phyloP scores from a whole-genome alignment of 306 rosid genomes.

The Vigna radiata region DNA sequence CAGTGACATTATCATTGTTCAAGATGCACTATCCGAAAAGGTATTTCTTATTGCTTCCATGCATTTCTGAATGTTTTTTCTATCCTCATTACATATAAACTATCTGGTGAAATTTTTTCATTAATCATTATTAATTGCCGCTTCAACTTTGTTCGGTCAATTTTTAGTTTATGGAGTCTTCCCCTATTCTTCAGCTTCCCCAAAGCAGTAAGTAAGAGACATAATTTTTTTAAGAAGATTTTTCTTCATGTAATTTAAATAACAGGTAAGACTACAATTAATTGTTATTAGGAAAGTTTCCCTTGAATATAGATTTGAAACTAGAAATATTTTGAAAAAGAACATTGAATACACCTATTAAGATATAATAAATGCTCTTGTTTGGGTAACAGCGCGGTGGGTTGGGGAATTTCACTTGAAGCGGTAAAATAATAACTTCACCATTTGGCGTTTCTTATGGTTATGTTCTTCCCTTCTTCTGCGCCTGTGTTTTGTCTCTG shows the following conservation, averaged over 20 bases:
- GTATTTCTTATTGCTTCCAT: not conserved
- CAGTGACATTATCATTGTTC: conserved; percentile 84
- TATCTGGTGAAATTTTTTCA: not conserved
- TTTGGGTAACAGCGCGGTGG: not conserved
- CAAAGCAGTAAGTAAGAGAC: not conserved
- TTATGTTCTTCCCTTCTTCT: not conserved
- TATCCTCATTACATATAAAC: not conserved
- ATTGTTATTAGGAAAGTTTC: not conserved
- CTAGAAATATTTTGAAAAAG: not conserved
- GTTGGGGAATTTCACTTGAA: not conserved
- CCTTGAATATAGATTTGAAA: not conserved
- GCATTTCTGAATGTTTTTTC: not conserved
- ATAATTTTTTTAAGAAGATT: not conserved
- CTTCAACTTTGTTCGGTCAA: not conserved
- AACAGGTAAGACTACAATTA: not conserved
- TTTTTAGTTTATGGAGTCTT: not conserved
- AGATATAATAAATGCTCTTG: not conserved
- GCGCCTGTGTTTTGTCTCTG: conserved; percentile 30
- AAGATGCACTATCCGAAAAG: conserved; percentile 96
- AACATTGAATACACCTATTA: not conserved
- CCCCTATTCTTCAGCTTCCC: not conserved
- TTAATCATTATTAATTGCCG: not conserved
- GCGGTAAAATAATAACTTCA: not conserved
- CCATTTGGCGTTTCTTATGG: not conserved
- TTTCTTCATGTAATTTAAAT: not conserved